A percentile compares a stretch with the other conserved stretches of the same genome.
Conservation (phyloP, 1,284 basidiomycete species). For the Cutaneotrichosporon mucoides region DNA sequence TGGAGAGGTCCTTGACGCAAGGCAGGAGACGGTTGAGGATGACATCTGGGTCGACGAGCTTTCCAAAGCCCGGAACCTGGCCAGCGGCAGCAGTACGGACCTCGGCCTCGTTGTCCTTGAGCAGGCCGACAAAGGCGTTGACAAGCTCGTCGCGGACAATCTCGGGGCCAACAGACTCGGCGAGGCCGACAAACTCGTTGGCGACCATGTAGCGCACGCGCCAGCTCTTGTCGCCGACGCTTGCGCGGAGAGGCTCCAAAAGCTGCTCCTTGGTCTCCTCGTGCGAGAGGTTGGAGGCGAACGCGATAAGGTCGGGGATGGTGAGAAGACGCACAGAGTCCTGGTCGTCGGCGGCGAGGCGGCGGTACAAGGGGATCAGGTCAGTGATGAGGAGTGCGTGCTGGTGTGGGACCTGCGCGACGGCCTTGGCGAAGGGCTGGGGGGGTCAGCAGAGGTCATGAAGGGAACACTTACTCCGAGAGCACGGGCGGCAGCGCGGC, state of each 20-base stretch:
- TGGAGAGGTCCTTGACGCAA: constrained; percentile 92
- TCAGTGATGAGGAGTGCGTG: constrained; percentile 72
- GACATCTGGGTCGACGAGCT: constrained; percentile 88
- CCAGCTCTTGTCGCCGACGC: constrained; percentile 96
- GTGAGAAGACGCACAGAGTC: constrained; percentile 96
- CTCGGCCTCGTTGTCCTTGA: constrained; percentile 99
- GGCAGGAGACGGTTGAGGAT: constrained; percentile 91
- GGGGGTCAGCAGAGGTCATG: not conserved
- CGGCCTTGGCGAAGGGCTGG: constrained; percentile 70
- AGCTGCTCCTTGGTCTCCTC: constrained; percentile 88
- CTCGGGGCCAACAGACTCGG: constrained; percentile 84
- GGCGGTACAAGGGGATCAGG: constrained; percentile 87
- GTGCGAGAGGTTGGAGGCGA: constrained; percentile 77
- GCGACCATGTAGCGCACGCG: constrained; percentile 99
- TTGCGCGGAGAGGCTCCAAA: constrained; percentile 78
- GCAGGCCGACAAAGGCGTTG: constrained; percentile 83
- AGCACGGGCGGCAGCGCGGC: constrained; percentile 93
- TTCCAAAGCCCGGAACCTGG: constrained; percentile 96
- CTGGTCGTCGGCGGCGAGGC: constrained; percentile 93
- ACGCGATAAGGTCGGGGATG: constrained; percentile 91
- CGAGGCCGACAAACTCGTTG: constrained; percentile 90
- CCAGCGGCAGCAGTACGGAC: constrained; percentile 93
- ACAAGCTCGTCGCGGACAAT: constrained; percentile 93
- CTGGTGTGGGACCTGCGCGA: constrained; percentile 58
- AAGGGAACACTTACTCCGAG: constrained; percentile 67